Base-by-base conservation (phyloP, 768 basidiomycete genomes). In the Russula olivacea region DNA sequence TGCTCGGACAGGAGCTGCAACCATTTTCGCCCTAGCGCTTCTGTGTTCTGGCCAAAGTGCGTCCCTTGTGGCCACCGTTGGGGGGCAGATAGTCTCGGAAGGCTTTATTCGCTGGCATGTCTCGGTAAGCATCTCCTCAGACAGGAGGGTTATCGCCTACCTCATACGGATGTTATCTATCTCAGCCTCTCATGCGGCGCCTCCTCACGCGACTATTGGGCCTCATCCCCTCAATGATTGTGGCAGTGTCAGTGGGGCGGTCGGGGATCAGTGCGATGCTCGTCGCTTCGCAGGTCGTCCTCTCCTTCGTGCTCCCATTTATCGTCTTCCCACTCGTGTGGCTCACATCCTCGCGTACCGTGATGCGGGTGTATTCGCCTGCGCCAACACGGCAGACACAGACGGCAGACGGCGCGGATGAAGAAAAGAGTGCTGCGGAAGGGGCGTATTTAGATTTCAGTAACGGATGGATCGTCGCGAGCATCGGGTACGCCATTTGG, bases 41-140 rank as follows among this genome's bases (percentile, higher is more conserved):
- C 80, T 98, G 14, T 84, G 87, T 38, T 79, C 92, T 2, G 94
- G 95, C 2, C 93, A 97, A 79, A 90, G 90, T 66, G 90, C 95
- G 0, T 89, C 88, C 9, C 81, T 97, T 55, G 88, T 96, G 4
- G 93, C 91, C 11, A 97, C 93, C 0, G 81, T 96, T 14, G 88
- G 91, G 0, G 93, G 93, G 0, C 94, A 97, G 74, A 87, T 91
- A 23, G 87, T 98, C 43, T 86, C 86, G 0, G 93, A 97, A 74
- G 93, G 94, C 0, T 93, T 94, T 74, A 79, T 96, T 58, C 84
- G 83, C 57, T 96, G 93, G 93, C 81, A 84, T 51, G 82, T 92
- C 40, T 89, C 90, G 66, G 88, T 89, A 70, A 51, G 70, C 66
- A n/a, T 40, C 2, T 30, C 4, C 30, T 9, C 36, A 25, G 19